Evolutionary conservation across 305 asterid genomes (phyloP).

Genomic region (Fraxinus albicans): DNA sequence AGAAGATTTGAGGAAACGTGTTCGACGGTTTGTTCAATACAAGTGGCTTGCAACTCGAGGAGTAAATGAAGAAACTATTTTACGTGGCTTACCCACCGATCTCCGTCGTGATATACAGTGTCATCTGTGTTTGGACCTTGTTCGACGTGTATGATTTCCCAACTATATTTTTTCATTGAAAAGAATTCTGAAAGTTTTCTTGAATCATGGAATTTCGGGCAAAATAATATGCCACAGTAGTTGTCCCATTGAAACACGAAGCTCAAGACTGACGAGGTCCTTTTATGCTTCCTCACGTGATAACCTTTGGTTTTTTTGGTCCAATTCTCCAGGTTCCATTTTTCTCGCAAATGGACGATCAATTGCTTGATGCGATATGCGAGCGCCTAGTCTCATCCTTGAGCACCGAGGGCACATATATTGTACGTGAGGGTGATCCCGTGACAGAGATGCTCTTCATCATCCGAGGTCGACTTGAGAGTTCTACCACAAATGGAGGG

Average conservation of each 20-base stretch:
- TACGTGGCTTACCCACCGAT: slow-evolving; percentile 77
- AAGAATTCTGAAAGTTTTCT: not conserved
- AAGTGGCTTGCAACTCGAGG: slow-evolving; percentile 98
- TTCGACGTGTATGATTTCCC: slow-evolving; percentile 68
- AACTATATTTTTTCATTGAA: slow-evolving; percentile 12
- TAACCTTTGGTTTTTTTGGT: not conserved
- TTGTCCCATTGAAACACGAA: not conserved
- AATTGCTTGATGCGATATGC: slow-evolving; percentile 88
- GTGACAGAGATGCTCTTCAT: slow-evolving; percentile 89
- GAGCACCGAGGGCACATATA: slow-evolving; percentile 81
- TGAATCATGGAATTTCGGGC: not conserved
- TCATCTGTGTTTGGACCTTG: slow-evolving; percentile 96
- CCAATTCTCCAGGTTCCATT: slow-evolving; percentile 63
- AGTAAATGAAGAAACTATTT: slow-evolving; percentile 81
- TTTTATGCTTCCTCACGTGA: not conserved
- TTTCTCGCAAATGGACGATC: slow-evolving; percentile 96
- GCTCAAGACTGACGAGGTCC: not conserved
- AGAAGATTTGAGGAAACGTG: slow-evolving; percentile 74
- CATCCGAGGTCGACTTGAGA: slow-evolving; percentile 86
- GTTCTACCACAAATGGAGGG: slow-evolving; percentile 90
- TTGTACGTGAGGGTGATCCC: slow-evolving; percentile 98
- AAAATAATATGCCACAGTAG: not conserved
- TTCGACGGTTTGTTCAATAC: slow-evolving; percentile 83
- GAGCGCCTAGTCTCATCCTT: slow-evolving; percentile 77
- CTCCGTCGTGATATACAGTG: slow-evolving; percentile 92